Conservation (phyloP, 257 asterid genomes). For the Catharanthus roseus region DNA sequence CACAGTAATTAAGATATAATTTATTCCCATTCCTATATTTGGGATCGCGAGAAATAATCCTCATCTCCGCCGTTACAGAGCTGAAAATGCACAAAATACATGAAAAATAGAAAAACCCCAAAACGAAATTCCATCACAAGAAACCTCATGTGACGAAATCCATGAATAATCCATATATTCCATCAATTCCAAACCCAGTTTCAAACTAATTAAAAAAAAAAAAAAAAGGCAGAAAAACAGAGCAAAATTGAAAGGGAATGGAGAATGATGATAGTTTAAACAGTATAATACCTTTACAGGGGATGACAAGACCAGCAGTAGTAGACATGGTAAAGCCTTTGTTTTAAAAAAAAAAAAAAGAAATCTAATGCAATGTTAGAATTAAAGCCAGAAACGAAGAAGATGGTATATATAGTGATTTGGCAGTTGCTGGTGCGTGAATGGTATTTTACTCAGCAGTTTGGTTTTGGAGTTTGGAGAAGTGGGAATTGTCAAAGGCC, state of each 20-base stretch:
- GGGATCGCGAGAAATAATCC: neutral
- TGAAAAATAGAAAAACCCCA: neutral
- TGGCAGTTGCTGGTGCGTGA: neutral
- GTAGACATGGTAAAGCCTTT: neutral
- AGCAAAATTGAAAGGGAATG: neutral
- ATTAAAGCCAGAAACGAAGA: neutral
- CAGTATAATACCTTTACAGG: slow-evolving; percentile 9
- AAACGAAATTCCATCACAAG: neutral
- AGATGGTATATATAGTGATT: too few species aligned
- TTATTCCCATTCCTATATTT: neutral
- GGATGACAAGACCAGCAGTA: slow-evolving; percentile 15
- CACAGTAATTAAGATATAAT: neutral
- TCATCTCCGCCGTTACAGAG: neutral
- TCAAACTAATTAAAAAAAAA: neutral
- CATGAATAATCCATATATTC: neutral
- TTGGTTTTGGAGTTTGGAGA: neutral
- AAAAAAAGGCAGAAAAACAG: too few species aligned
- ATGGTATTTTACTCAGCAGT: too few species aligned
- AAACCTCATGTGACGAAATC: neutral
- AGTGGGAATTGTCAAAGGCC: slow-evolving; percentile 5
- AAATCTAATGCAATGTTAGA: too few species aligned
- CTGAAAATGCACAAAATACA: neutral
- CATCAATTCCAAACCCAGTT: neutral
- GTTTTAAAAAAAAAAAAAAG: too few species aligned
- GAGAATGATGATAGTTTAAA: neutral